Base-by-base conservation (phyloP, 164 flowering plant genomes). In the Stephania cephalantha region DNA sequence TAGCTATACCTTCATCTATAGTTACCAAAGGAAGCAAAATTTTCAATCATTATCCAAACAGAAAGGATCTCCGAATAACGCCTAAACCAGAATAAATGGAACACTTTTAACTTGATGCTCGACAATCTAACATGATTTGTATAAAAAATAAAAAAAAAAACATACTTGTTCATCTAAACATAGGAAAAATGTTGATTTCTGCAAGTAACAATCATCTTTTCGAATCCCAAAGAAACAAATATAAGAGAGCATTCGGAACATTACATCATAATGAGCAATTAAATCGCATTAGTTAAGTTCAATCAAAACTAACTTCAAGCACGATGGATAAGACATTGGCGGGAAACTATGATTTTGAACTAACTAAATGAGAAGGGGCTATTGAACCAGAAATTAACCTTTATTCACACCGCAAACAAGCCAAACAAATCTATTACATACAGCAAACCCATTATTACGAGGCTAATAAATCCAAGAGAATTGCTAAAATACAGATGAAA, bases 331-430 rank as follows among this genome's bases (percentile, higher is more conserved):
- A 61, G 20, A 61, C 9, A 61, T 8, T 20, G 66, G 20, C 18
- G 64, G 64, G n/a, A 61, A 61, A 61, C 25, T 35, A 18, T n/a
- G 9, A 61, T 61, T 61, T 61, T 61, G 20, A 18, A 61, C 20
- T 61, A 61, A 61, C 66, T n/a, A 2, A 61, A 61, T 61, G 20
- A 61, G 25, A 61, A 61, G 20, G 66, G 25, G 66, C 66, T 61
- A n/a, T n/a, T 69, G 71, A 35, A 69, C 52, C 20, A 69, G 48
- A 69, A 50, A 46, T 18, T 46, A n/a, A n/a, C 66, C 18, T 70
- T 70, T 70, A 70, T 70, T 70, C 72, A 70, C 72, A 70, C 72
- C 10, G 72, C 72, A 70, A 44, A 70, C 72, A 70, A 20, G 55
- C 72, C 72, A 70, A 70, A 70, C 72, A 70, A 35, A 70, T 46